Conservation (phyloP, 2,329 filamentous ascomycete species). For the Aspergillus piperis region DNA sequence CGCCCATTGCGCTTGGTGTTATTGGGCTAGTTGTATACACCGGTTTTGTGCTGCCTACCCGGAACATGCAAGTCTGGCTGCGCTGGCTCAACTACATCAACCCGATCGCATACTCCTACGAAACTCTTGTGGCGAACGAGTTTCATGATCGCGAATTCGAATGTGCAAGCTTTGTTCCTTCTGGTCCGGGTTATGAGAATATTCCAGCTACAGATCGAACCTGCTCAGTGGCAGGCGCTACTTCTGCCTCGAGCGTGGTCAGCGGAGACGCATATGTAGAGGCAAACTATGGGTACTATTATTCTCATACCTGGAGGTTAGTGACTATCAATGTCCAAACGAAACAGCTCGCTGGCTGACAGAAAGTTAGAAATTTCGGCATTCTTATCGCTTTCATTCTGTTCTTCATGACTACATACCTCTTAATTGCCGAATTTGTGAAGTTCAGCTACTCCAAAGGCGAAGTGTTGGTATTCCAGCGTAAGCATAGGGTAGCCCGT, state of each 20-base stretch:
- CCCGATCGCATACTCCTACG: constrained; percentile 75
- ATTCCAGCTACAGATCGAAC: constrained; percentile 41
- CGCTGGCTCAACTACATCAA: constrained; percentile 79
- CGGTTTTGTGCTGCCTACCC: constrained; percentile 41
- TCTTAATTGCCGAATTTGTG: constrained; percentile 44
- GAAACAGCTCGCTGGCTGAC: neutral
- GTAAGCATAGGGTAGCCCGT: neutral
- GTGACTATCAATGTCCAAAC: neutral
- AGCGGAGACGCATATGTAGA: constrained; percentile 60
- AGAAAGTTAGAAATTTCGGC: constrained; percentile 56
- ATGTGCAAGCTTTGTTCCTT: constrained; percentile 49
- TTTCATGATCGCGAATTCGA: constrained; percentile 64
- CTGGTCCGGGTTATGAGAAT: constrained; percentile 32
- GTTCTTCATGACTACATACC: constrained; percentile 61
- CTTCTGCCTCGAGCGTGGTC: constrained; percentile 56
- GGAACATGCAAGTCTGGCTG: constrained; percentile 72
- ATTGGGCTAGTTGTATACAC: constrained; percentile 47
- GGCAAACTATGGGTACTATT: constrained; percentile 57
- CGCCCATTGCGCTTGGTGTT: constrained; percentile 51
- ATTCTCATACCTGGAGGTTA: constrained; percentile 59
- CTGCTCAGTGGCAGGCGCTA: constrained; percentile 59
- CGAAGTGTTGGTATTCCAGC: constrained; percentile 18
- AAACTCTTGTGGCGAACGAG: constrained; percentile 78
- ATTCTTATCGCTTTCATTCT: constrained; percentile 64
- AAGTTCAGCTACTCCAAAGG: constrained; percentile 41